Evolutionary conservation across 257 asterid genomes (phyloP).

Genomic region (Verbascum thapsus): DNA sequence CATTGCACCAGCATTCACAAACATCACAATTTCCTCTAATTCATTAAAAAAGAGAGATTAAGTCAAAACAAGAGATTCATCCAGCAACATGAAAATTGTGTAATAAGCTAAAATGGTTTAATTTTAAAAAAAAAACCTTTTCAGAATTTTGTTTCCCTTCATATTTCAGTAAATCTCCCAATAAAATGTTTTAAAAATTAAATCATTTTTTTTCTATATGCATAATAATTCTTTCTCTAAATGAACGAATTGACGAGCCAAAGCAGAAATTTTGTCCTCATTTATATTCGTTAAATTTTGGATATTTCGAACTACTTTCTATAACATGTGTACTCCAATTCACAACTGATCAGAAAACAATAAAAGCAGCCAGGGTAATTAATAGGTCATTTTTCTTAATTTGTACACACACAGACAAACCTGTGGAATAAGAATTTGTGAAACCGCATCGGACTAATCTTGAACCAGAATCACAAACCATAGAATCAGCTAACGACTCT

Average conservation of each 20-base stretch:
- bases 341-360: background rate
- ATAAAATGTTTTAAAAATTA: background rate
- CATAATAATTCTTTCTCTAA: background rate
- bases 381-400: background rate
- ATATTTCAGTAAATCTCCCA: slow-evolving; percentile 10
- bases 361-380: background rate
- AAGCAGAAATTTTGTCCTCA: slow-evolving; percentile 11
- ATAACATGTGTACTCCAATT: background rate
- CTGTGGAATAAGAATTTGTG: slow-evolving; percentile 48
- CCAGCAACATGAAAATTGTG: background rate
- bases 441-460: slow-evolving; percentile 63
- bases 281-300: background rate
- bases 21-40: slow-evolving; percentile 70
- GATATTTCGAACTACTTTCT: slow-evolving; percentile 1
- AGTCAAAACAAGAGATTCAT: slow-evolving; percentile 10
- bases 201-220: background rate
- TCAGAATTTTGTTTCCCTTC: background rate
- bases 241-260: background rate
- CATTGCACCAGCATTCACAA: slow-evolving; percentile 81
- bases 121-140: background rate
- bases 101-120: slow-evolving; percentile 7
- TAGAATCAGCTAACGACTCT: slow-evolving; percentile 60
- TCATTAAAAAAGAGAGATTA: slow-evolving; percentile 30
- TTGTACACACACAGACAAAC: slow-evolving; percentile 32
- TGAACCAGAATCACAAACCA: slow-evolving; percentile 77